Percentiles rank a stretch among this genome's conserved stretches.
Evolutionary conservation across 805 yeast species (phyloP).

Genomic region (Hanseniaspora valbyensis): DNA sequence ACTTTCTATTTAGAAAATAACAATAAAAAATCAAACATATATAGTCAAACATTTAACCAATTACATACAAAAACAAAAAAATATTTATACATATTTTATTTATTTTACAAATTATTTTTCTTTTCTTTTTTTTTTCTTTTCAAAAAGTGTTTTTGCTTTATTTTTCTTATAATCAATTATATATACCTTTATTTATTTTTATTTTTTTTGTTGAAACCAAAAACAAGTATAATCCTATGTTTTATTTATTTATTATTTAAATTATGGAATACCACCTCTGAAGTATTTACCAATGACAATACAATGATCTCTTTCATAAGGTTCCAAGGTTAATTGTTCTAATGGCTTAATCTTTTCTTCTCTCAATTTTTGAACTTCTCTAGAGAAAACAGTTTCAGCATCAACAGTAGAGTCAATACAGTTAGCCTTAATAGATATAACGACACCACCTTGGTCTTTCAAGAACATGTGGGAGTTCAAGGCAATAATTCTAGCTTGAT

Average conservation of each 20-base stretch:
- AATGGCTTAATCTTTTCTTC: constrained; percentile 97
- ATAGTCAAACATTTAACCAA: neutral
- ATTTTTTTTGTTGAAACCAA: no score
- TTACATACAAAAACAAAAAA: neutral
- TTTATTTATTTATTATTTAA: neutral
- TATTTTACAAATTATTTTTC: neutral
- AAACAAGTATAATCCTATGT: neutral
- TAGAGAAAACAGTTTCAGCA: constrained; percentile 98
- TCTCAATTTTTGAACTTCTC: constrained; percentile 97
- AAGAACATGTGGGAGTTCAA: constrained; percentile 95
- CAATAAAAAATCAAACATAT: neutral
- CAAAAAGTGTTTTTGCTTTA: neutral
- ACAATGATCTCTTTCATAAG: constrained; percentile 99
- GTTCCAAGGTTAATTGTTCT: constrained; percentile 97
- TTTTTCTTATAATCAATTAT: neutral
- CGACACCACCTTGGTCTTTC: constrained; percentile 97
- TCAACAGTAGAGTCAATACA: constrained; percentile 99
- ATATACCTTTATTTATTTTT: neutral
- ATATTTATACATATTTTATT: neutral
- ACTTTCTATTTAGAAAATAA: neutral
- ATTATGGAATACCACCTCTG: constrained; percentile 60
- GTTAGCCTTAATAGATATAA: constrained; percentile 98
- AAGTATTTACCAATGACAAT: constrained; percentile 93
- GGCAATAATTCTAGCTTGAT: constrained; percentile 99
- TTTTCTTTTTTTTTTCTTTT: neutral